A percentile compares a stretch with the other conserved stretches of the same genome.
Conservation (phyloP, 2,329 filamentous ascomycete species). For the Ophiostoma montium region DNA sequence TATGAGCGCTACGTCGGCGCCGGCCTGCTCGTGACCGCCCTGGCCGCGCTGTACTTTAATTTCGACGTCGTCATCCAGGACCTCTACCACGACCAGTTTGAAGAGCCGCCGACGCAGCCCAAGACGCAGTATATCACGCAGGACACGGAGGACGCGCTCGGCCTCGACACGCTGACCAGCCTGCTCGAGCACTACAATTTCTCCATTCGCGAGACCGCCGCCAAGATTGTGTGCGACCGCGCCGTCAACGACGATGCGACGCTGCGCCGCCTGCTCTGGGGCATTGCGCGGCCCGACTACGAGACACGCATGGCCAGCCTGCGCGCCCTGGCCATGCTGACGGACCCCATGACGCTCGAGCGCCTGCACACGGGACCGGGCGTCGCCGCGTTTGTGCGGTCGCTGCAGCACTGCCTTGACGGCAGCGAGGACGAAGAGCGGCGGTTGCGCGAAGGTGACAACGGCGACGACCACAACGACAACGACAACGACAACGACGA, state of each 20-base stretch:
- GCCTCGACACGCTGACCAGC: conserved; percentile 50
- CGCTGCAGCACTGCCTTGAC: conserved; percentile 39
- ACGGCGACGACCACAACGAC: background rate
- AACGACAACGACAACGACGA: background rate
- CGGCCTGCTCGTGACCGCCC: conserved; percentile 42
- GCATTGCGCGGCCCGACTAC: conserved; percentile 44
- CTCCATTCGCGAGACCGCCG: conserved; percentile 55
- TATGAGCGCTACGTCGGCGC: conserved; percentile 35
- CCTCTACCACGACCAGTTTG: conserved; percentile 34
- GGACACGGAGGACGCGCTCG: conserved; percentile 58
- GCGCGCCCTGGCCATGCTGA: conserved; percentile 40
- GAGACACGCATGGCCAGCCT: conserved; percentile 43
- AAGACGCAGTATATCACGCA: conserved; percentile 63
- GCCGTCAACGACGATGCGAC: conserved; percentile 43
- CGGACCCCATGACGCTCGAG: conserved; percentile 31
- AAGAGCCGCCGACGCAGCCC: conserved; percentile 44
- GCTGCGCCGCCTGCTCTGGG: conserved; percentile 37
- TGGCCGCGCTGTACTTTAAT: conserved; percentile 41
- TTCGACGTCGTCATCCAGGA: conserved; percentile 43
- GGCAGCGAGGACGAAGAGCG: conserved; percentile 19
- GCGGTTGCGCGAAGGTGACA: background rate
- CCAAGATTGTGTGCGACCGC: conserved; percentile 41
- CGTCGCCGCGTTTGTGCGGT: conserved; percentile 45
- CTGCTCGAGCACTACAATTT: conserved; percentile 58
- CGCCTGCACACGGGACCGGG: conserved; percentile 35